Conservation (phyloP, 2,329 filamentous ascomycete species). For the Purpureocillium lavendulum region DNA sequence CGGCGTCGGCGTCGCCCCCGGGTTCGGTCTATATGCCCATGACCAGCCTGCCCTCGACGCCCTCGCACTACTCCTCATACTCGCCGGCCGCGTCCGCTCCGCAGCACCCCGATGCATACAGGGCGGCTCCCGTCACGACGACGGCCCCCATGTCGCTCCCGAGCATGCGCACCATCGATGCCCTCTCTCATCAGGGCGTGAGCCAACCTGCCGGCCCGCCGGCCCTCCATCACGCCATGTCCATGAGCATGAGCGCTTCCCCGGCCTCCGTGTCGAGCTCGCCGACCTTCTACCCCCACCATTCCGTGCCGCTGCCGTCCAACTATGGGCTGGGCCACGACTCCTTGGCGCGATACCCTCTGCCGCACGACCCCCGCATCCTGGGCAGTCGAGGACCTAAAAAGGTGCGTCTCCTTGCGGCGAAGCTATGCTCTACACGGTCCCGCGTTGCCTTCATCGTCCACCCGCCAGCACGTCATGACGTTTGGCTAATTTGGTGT, state of each 20-base stretch:
- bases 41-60: slow-evolving; percentile 12
- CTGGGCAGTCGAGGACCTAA: slow-evolving; percentile 43
- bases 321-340: slow-evolving; percentile 35
- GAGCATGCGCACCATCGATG: slow-evolving; percentile 32
- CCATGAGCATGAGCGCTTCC: slow-evolving; percentile 24
- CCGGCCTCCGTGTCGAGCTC: slow-evolving; percentile 18
- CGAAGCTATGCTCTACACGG: background rate
- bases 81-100: slow-evolving; percentile 14
- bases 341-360: slow-evolving; percentile 33
- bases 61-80: slow-evolving; percentile 22
- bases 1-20: slow-evolving; percentile 11
- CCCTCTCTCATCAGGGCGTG: slow-evolving; percentile 17
- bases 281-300: slow-evolving; percentile 36
- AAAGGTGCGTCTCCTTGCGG: slow-evolving; percentile 36
- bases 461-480: background rate
- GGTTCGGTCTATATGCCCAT: slow-evolving; percentile 14
- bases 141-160: slow-evolving; percentile 24
- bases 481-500: background rate
- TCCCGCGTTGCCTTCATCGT: no score
- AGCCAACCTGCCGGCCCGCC: slow-evolving; percentile 10
- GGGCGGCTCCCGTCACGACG: slow-evolving; percentile 17
- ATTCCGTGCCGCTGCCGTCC: slow-evolving; percentile 22
- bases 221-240: slow-evolving; percentile 24
- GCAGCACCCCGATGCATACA: slow-evolving; percentile 20
- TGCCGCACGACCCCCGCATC: slow-evolving; percentile 41